Conservation (phyloP, 2,329 filamentous ascomycete species). For the Taxawa tesnikishii region DNA sequence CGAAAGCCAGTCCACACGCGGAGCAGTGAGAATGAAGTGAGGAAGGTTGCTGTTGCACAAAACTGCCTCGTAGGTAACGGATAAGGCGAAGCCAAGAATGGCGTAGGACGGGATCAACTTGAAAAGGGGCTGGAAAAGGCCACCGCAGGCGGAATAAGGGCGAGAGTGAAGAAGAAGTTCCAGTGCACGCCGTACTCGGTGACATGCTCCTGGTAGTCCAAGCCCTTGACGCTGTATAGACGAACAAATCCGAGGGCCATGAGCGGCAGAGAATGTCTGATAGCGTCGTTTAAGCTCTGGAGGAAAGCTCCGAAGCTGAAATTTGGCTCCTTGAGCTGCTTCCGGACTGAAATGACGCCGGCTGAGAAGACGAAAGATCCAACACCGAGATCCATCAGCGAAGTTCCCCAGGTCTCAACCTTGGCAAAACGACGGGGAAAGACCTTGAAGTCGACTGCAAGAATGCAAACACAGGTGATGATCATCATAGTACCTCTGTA, state of each 20-base stretch:
- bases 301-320: slow-evolving; percentile 35
- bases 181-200: slow-evolving; percentile 97
- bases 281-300: slow-evolving; percentile 50
- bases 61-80: slow-evolving; percentile 57
- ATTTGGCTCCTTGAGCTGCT: slow-evolving; percentile 53
- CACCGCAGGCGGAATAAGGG: slow-evolving; percentile 76
- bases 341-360: slow-evolving; percentile 77
- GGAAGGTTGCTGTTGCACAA: slow-evolving; percentile 71
- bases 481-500: slow-evolving; percentile 90
- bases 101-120: slow-evolving; percentile 65
- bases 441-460: slow-evolving; percentile 90
- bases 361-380: slow-evolving; percentile 95
- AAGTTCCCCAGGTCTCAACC: slow-evolving; percentile 98
- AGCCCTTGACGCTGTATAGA: slow-evolving; percentile 77
- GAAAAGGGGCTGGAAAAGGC: slow-evolving; percentile 68
- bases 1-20: slow-evolving; percentile 65
- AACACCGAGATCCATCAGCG: slow-evolving; percentile 96
- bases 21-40: slow-evolving; percentile 69
- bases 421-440: slow-evolving; percentile 95
- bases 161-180: slow-evolving; percentile 99
- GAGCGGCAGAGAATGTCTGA: slow-evolving; percentile 74
- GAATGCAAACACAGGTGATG: slow-evolving; percentile 76
- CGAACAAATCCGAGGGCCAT: slow-evolving; percentile 68
- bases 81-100: slow-evolving; percentile 57
- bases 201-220: slow-evolving; percentile 95